Conservation (phyloP, 495 filamentous ascomycete species). For the Cryomyces minteri region DNA sequence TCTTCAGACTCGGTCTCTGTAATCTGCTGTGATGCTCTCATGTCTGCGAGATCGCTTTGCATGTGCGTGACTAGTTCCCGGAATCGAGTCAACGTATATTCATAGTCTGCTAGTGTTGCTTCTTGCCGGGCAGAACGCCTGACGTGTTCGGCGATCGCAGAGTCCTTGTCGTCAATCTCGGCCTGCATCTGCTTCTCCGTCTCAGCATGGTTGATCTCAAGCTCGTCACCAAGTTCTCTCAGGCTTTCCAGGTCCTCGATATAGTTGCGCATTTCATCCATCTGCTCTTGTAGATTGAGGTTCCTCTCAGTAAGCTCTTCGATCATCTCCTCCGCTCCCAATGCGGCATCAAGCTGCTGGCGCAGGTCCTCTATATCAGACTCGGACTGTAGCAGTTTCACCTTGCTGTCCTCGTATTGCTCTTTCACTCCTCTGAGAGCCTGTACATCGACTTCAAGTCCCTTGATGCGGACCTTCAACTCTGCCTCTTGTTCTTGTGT, state of each 20-base stretch:
- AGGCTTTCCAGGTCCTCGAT: conserved; percentile 75
- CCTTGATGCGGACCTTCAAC: conserved; percentile 54
- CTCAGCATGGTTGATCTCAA: conserved; percentile 83
- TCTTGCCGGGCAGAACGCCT: conserved; percentile 48
- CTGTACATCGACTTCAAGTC: conserved; percentile 58
- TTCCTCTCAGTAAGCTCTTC: conserved; percentile 81
- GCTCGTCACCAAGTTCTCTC: conserved; percentile 83
- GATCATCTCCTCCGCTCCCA: conserved; percentile 80
- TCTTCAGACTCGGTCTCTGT: conserved; percentile 85
- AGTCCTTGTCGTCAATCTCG: conserved; percentile 70
- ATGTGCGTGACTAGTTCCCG: conserved; percentile 71
- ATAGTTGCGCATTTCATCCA: conserved; percentile 59
- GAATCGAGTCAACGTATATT: conserved; percentile 77
- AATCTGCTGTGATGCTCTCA: conserved; percentile 76
- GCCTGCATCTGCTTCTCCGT: conserved; percentile 88
- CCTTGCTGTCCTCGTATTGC: conserved; percentile 48
- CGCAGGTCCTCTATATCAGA: conserved; percentile 69
- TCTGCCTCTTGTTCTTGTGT: conserved; percentile 74
- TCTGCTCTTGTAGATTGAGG: conserved; percentile 57
- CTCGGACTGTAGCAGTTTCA: conserved; percentile 52
- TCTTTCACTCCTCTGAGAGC: conserved; percentile 54
- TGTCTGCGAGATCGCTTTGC: conserved; percentile 77
- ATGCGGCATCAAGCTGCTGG: conserved; percentile 76
- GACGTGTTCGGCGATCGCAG: conserved; percentile 55
- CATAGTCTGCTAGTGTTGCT: conserved; percentile 62